These are phyloP conservation scores for Hamigera avellanea DNA, from an alignment of 495 filamentous ascomycete genomes.

Conservation along the genomic window DNA sequence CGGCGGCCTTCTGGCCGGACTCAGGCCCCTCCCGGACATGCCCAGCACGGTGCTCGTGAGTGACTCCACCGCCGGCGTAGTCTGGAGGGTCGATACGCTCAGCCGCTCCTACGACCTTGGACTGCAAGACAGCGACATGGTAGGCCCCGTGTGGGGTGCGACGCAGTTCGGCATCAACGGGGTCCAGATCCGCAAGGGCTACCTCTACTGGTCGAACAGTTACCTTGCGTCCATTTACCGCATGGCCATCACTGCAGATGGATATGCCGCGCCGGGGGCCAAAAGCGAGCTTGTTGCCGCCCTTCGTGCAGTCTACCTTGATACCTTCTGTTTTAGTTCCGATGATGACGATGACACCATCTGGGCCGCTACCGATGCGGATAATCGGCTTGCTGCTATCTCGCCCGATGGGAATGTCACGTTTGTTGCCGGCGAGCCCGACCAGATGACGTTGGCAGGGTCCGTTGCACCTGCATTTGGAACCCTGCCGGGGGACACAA, in stretches of 20 bases:
- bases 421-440: constrained; percentile 9
- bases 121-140: constrained; percentile 5
- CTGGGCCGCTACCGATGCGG: constrained; percentile 14
- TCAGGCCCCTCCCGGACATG: too few relatives aligned
- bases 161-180: constrained; percentile 6
- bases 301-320: constrained; percentile 4
- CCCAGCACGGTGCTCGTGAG: constrained; percentile 1
- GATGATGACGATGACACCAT: constrained; percentile 11
- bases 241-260: constrained; percentile 6
- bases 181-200: constrained; percentile 2
- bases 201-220: constrained; percentile 3
- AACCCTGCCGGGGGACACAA: constrained; percentile 6
- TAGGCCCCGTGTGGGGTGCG: constrained; percentile 1
- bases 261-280: constrained; percentile 6
- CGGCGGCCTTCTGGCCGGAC: background rate
- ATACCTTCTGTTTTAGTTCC: constrained; percentile 14
- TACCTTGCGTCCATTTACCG: constrained; percentile 5
- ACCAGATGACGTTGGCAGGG: constrained; percentile 15
- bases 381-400: constrained; percentile 11
- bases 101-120: constrained; percentile 5
- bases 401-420: constrained; percentile 5
- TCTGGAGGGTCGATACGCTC: constrained; percentile 4
- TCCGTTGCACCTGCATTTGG: constrained; percentile 14
- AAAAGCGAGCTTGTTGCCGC: constrained; percentile 3
- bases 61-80: constrained; percentile 3